Evolutionary conservation across 2,329 filamentous ascomycete genomes (phyloP).

Genomic region (Colletotrichum sp.): DNA sequence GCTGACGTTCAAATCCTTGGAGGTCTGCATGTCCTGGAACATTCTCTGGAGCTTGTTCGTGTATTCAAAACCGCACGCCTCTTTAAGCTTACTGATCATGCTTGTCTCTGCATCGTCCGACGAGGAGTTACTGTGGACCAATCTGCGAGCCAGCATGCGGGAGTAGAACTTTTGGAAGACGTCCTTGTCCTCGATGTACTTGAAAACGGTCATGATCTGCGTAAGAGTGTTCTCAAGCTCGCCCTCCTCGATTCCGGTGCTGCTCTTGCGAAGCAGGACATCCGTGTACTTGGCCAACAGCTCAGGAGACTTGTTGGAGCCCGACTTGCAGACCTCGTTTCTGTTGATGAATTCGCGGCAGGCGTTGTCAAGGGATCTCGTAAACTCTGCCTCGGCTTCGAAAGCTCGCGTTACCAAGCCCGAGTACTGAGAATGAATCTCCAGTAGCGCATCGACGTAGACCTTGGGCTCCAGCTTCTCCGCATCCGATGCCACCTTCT

Average conservation of each 20-base stretch:
- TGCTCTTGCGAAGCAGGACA: conserved; percentile 88
- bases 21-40: conserved; percentile 99
- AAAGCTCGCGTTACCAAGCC: conserved; percentile 91
- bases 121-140: conserved; percentile 94
- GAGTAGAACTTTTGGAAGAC: conserved; percentile 99
- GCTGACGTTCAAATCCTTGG: conserved; percentile 90
- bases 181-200: conserved; percentile 99
- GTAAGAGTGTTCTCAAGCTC: conserved; percentile 88
- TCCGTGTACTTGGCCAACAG: conserved; percentile 96
- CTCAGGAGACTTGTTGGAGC: conserved; percentile 93
- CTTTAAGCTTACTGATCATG: conserved; percentile 99
- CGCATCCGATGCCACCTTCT: conserved; percentile 84
- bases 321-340: conserved; percentile 93
- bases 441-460: conserved; percentile 93
- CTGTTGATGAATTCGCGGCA: conserved; percentile 98
- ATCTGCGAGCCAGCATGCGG: conserved; percentile 90
- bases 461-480: conserved; percentile 95
- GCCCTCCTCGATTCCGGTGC: conserved; percentile 89
- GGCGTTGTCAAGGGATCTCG: conserved; percentile 92
- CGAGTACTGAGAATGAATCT: conserved; percentile 93
- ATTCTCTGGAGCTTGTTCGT: conserved; percentile 99
- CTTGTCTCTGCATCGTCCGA: conserved; percentile 97
- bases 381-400: conserved; percentile 95
- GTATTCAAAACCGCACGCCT: conserved; percentile 98
- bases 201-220: conserved; percentile 99